Percentiles rank a stretch among this genome's conserved stretches.
phyloP scores from a whole-genome alignment of 2,329 filamentous ascomycete species.

The Dissoconium aciculare region DNA sequence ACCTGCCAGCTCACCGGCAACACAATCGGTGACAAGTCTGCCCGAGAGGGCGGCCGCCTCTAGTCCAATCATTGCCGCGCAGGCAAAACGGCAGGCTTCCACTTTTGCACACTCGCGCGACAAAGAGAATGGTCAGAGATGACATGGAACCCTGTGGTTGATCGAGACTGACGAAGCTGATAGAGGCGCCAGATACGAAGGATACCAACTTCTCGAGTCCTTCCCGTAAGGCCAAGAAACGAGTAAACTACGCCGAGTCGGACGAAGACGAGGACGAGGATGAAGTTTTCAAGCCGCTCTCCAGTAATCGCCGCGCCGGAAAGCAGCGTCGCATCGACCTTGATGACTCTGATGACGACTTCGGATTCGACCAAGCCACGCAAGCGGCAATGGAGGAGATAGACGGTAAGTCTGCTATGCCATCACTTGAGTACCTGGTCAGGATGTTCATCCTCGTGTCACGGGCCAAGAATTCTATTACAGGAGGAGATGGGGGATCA shows the following conservation, averaged over 20 bases:
- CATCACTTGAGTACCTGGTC: too few species aligned
- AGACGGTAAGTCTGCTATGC: too few species aligned
- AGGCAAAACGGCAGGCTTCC: constrained; percentile 37
- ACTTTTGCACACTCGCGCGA: constrained; percentile 32
- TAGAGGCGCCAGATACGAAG: constrained; percentile 28
- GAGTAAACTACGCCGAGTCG: constrained; percentile 72
- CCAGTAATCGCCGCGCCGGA: constrained; percentile 30
- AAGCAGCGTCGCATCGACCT: constrained; percentile 50
- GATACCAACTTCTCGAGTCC: constrained; percentile 50
- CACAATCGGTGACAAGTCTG: neutral
- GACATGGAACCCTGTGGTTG: too few species aligned
- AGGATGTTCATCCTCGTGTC: too few species aligned
- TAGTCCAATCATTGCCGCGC: constrained; percentile 11
- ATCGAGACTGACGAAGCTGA: constrained; percentile 30
- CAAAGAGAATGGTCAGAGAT: constrained; percentile 37
- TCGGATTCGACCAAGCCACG: constrained; percentile 42
- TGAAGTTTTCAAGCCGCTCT: constrained; percentile 48
- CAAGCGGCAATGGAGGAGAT: constrained; percentile 45
- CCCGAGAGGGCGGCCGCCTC: constrained; percentile 6
- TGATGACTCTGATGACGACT: constrained; percentile 55
- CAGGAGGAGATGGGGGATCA: too few species aligned
- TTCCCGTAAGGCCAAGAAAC: constrained; percentile 55
- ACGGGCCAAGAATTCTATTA: too few species aligned
- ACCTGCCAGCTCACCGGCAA: constrained; percentile 52
- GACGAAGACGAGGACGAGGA: constrained; percentile 65